Base-by-base conservation (phyloP, 441 rosid species). In the Gossypium trilobum region DNA sequence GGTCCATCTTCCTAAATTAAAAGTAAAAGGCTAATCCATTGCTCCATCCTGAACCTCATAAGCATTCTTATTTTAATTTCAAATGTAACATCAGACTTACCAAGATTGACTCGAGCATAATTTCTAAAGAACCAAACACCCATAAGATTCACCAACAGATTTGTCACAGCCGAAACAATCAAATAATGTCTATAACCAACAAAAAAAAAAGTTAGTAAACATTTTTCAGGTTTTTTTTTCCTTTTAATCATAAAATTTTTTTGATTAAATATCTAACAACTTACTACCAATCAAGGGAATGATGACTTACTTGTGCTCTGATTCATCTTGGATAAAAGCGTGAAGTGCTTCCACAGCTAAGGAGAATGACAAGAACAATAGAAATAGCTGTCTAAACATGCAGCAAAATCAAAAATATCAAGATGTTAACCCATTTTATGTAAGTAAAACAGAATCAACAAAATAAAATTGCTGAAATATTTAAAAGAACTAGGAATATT, bases 51-150 rank as follows among this genome's bases (percentile, higher is more conserved):
- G 6, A 33, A 48, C 39, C 13, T 25, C 56, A 13, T 23, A 46
- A 46, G 57, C 23, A 23, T 68, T 68, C 51, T 19, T 13, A 4
- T 52, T 55, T 62, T 50, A 71, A 65, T 54, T 4, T 52, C 52
- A 20, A 75, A 29, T 9, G 68, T 46, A 70, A 67, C 63, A 77
- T 71, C 61, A 54, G 29, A 75, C 89, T 85, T 82, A 94, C 97
- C 89, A 62, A 94, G 84, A 82, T 85, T 90, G 73, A 89, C 73
- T 10, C 98, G 96, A 73, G 98, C 98, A 85, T 91, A 90, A 78
- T 83, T 88, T 82, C 98, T 85, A 86, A 94, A 94, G 89, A 90
- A 94, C 96, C 95, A 90, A 75, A 94, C 96, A 16, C 97, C 99
- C 78, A 94, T 81, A 50, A 94, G 92, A 86, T 91, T 94, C 74